These are phyloP conservation scores for Pyrus hybrid DNA, from an alignment of 331 rosid species.

Conservation along the genomic window DNA sequence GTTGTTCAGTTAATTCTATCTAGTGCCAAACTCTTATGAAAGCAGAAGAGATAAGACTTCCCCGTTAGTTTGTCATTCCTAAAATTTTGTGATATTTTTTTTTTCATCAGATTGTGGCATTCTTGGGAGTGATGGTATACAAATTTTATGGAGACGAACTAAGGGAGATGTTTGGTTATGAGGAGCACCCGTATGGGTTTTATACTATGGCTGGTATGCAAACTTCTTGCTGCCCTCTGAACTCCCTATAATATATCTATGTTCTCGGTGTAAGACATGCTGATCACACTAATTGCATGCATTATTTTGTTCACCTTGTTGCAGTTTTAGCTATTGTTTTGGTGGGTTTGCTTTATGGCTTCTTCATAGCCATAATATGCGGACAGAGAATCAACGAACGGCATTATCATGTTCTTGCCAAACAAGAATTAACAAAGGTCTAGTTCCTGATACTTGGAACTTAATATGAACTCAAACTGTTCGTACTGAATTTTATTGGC, in stretches of 20 bases:
- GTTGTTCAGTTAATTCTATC: background rate
- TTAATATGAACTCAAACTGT: background rate
- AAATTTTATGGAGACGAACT: conserved; percentile 93
- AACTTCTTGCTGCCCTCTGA: conserved; percentile 3
- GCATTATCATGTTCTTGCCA: conserved; percentile 97
- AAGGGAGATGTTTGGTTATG: conserved; percentile 97
- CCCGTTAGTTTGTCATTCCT: conserved; percentile 1
- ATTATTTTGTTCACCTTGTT: conserved; percentile 2
- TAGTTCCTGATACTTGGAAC: conserved; percentile 12
- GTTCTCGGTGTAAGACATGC: background rate
- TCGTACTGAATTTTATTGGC: background rate
- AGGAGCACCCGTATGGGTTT: conserved; percentile 97
- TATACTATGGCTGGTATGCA: conserved; percentile 92
- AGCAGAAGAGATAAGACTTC: background rate
- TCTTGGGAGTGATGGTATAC: conserved; percentile 88
- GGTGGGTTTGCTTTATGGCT: conserved; percentile 97
- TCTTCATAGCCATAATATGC: conserved; percentile 96
- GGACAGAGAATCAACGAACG: conserved; percentile 98
- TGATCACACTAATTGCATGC: background rate
- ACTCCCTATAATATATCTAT: background rate
- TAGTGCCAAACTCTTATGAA: background rate
- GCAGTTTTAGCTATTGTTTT: conserved; percentile 88
- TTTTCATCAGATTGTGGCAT: conserved; percentile 76
- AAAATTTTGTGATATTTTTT: conserved; percentile 2
- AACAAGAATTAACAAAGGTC: conserved; percentile 94